Percentiles rank a stretch among this genome's conserved stretches.
These are phyloP conservation scores for Jackrogersella multiformis DNA, from an alignment of 495 filamentous ascomycete species.

Conservation along the genomic window DNA sequence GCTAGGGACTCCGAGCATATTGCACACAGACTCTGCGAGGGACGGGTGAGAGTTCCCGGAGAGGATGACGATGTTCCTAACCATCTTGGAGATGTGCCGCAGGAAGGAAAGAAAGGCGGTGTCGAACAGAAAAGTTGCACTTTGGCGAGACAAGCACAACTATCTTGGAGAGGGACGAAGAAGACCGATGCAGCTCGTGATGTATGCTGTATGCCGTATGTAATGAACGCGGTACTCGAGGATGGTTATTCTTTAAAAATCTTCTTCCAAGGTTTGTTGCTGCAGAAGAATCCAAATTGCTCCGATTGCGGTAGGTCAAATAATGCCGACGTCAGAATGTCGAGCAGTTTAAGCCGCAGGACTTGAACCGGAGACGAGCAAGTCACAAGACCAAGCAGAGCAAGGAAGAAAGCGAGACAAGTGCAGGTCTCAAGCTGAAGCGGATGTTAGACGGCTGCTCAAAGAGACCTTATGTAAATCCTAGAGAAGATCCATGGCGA, in stretches of 20 bases:
- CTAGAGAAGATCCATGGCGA: slow-evolving; percentile 46
- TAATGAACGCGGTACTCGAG: slow-evolving; percentile 1
- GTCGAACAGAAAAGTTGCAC: neutral
- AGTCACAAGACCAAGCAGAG: slow-evolving; percentile 28
- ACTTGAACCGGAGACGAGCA: neutral
- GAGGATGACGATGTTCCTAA: slow-evolving; percentile 94
- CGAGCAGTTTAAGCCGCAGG: slow-evolving; percentile 11
- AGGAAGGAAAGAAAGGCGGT: slow-evolving; percentile 27
- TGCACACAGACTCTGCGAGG: slow-evolving; percentile 85
- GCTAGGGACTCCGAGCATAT: slow-evolving; percentile 82
- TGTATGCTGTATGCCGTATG: neutral
- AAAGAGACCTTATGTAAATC: slow-evolving; percentile 13
- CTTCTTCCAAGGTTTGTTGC: slow-evolving; percentile 15
- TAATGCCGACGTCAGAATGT: slow-evolving; percentile 18
- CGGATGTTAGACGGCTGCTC: slow-evolving; percentile 5
- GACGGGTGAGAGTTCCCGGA: slow-evolving; percentile 92
- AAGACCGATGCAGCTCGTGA: slow-evolving; percentile 3
- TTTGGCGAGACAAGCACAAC: slow-evolving; percentile 1
- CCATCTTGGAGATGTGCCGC: slow-evolving; percentile 66
- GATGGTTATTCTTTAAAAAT: neutral
- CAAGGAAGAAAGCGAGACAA: slow-evolving; percentile 15
- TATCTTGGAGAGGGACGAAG: neutral
- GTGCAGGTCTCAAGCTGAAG: slow-evolving; percentile 21
- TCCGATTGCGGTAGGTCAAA: slow-evolving; percentile 43
- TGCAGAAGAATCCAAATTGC: slow-evolving; percentile 33